phyloP scores from a whole-genome alignment of 305 asterid genomes.

The Solanum aculeatissimum region DNA sequence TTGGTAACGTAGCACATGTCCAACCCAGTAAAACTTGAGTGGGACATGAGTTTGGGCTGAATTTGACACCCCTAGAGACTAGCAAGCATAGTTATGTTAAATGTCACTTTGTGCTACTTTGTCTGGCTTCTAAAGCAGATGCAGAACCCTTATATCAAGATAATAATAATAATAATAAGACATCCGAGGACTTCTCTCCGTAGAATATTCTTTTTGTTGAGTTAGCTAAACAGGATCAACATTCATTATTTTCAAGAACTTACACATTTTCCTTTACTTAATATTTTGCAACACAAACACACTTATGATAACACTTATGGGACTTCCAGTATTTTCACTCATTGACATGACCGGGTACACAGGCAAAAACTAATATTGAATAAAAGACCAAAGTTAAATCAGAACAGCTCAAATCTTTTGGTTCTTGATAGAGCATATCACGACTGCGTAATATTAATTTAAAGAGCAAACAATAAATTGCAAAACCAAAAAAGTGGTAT shows the following conservation, averaged over 20 bases:
- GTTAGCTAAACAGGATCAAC: not conserved
- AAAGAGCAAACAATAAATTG: not conserved
- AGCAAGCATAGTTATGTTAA: not conserved
- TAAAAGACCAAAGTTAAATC: not conserved
- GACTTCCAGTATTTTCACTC: not conserved
- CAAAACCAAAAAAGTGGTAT: not conserved
- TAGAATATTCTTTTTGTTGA: not conserved
- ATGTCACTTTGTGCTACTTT: not conserved
- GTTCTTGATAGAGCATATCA: not conserved
- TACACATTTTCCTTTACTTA: not conserved
- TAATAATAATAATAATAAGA: not conserved
- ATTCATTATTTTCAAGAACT: not conserved
- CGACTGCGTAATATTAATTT: not conserved
- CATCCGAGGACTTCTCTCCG: not conserved
- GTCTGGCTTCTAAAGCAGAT: not conserved
- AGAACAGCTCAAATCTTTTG: not conserved
- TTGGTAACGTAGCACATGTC: not conserved
- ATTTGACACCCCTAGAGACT: not conserved
- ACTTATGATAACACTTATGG: not conserved
- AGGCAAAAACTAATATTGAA: not conserved
- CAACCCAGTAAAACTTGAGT: not conserved
- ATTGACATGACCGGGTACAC: not conserved
- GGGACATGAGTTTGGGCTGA: not conserved
- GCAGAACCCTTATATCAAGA: not conserved
- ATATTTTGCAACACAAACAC: not conserved